Percentiles rank a stretch among this genome's conserved stretches.
phyloP scores from a whole-genome alignment of 371 early-diverging fungal species.

The Globomyces sp. region DNA sequence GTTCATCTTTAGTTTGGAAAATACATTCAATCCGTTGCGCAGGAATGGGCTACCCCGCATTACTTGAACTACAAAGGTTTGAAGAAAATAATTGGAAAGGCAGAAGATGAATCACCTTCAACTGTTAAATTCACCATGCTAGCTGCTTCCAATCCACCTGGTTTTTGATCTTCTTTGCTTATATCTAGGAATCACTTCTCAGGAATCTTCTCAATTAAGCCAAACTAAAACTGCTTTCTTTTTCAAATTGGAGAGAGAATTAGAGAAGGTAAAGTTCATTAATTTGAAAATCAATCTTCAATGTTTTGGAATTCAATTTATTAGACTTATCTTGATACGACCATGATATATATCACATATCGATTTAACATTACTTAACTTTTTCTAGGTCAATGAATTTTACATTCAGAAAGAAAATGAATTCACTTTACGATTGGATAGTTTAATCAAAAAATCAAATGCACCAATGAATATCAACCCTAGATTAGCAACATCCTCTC shows the following conservation, averaged over 20 bases:
- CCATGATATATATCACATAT: too few relatives aligned
- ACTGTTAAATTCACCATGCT: conserved; percentile 22
- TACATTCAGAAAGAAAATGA: conserved; percentile 58
- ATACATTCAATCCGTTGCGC: conserved; percentile 87
- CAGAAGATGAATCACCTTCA: conserved; percentile 31
- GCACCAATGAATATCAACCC: conserved; percentile 39
- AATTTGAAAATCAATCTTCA: conserved; percentile 1
- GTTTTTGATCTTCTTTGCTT: conserved; percentile 21
- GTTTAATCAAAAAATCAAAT: conserved; percentile 60
- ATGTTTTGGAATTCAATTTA: neutral
- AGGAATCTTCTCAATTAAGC: too few relatives aligned
- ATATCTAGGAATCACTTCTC: conserved; percentile 23
- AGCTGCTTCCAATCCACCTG: conserved; percentile 24
- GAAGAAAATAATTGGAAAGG: conserved; percentile 90
- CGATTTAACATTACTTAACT: conserved; percentile 1
- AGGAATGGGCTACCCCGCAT: conserved; percentile 85
- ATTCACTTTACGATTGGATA: conserved; percentile 45
- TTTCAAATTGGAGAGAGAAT: conserved; percentile 54
- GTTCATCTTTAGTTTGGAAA: conserved; percentile 80
- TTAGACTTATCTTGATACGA: neutral
- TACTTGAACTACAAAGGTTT: conserved; percentile 90
- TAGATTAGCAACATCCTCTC: conserved; percentile 43
- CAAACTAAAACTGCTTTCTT: conserved; percentile 53
- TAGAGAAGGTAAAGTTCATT: conserved; percentile 47
- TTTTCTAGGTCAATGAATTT: conserved; percentile 49